Conservation (phyloP, 306 rosid genomes). For the Gastrolobium villosum region DNA sequence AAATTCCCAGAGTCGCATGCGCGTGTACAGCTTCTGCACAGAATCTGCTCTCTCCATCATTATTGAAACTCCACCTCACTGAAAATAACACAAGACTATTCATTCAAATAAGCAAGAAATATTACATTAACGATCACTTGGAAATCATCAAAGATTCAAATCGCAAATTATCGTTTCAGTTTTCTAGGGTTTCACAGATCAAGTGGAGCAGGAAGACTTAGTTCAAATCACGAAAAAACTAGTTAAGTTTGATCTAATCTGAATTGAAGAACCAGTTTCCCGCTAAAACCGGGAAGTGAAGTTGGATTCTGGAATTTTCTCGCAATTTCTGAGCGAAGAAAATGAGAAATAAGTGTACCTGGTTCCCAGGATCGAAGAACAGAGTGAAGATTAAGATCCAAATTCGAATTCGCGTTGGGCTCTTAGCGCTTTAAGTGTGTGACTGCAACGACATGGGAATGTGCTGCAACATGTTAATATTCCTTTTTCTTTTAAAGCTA, state of each 20-base stretch:
- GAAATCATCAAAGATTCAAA: constrained; percentile 16
- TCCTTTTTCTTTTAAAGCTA: constrained; percentile 31
- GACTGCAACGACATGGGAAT: constrained; percentile 43
- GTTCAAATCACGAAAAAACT: constrained; percentile 33
- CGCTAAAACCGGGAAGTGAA: constrained; percentile 37
- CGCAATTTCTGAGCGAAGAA: constrained; percentile 19
- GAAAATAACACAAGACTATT: constrained; percentile 30
- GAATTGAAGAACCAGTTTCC: constrained; percentile 45
- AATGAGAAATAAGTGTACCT: constrained; percentile 38
- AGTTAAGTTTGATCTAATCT: constrained; percentile 3
- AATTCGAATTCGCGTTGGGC: constrained; percentile 39
- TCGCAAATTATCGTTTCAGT: constrained; percentile 21
- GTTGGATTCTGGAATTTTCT: constrained; percentile 24
- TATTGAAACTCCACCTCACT: constrained; percentile 54
- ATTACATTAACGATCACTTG: constrained; percentile 21
- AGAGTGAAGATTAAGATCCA: constrained; percentile 37
- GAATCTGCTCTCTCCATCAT: constrained; percentile 94
- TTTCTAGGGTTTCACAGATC: constrained; percentile 10
- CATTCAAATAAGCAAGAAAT: constrained; percentile 21
- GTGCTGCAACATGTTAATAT: constrained; percentile 28
- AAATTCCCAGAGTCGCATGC: constrained; percentile 95
- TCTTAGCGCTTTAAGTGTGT: constrained; percentile 8
- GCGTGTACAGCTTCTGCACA: constrained; percentile 81
- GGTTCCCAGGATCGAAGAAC: constrained; percentile 33
- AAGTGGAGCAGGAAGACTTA: background rate